Evolutionary conservation across 2,329 filamentous ascomycete genomes (phyloP), one percentile per base, ranked within the genome.

Genomic region (Hypomyces rosellus): DNA sequence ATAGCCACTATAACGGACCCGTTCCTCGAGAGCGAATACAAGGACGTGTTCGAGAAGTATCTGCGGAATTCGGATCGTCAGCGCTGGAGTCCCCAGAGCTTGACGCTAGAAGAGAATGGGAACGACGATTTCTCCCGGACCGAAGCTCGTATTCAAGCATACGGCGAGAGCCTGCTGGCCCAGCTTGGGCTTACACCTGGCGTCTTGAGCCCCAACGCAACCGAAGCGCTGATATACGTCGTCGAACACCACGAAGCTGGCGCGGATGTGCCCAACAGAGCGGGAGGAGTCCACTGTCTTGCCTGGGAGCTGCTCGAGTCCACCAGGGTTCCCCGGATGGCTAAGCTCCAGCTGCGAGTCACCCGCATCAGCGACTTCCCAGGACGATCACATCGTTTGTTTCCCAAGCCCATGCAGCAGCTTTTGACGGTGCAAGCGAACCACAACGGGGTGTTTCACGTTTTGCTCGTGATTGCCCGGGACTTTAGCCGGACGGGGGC

Each of bases 251-350:
- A 64, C 46, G 53, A 58, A 34, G 34, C 50, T 15, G 45, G 46
- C 33, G 39, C 36, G 42, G 48, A 54, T 47, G 43, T 25, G 15
- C 34, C 45, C 8, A 40, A 41, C 15, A 39, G 20, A 6, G 36
- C 42, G 18, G 46, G 54, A 36, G 51, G 57, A 25, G 58, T 64
- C 30, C 59, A 63, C 46, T 62, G 60, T 40, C 59, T 63, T 5
- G 62, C 60, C 0, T 63, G 60, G 62, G 62, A 62, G 45, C 58
- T 64, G 22, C 54, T 64, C 16, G 59, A 65, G 46, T 51, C 55
- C 13, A 33, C 59, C 4, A 45, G 51, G 14, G 25, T 55, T 12
- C 46, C 53, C 12, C 49, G 41, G 18, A 46, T 55, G 34, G 58
- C 58, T 16, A 53, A 59, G 5, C 33, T 62, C 43, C 55, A 51